A percentile compares a stretch with the other conserved stretches of the same genome.
These are phyloP conservation scores for Dioscorea zingiberensis DNA, from an alignment of 106 monocot genomes.

Conservation along the genomic window DNA sequence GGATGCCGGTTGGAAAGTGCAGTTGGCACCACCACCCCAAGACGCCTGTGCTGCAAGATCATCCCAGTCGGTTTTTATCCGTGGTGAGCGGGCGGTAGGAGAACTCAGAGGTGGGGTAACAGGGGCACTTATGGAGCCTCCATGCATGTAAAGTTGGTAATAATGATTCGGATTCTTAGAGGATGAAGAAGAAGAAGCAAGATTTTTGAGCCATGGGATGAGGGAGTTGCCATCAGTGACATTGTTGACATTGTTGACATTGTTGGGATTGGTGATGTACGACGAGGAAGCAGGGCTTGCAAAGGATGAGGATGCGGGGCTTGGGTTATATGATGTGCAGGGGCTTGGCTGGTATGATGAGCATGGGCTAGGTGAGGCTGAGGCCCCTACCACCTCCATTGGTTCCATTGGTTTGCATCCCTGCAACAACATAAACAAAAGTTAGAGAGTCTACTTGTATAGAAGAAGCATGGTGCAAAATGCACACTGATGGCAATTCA, in stretches of 20 bases:
- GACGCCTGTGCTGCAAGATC: slow-evolving; percentile 30
- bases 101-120: slow-evolving; percentile 70
- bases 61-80: slow-evolving; percentile 55
- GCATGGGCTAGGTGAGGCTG: slow-evolving; percentile 61
- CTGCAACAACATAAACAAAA: slow-evolving; percentile 23
- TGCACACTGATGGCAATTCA: too few species aligned
- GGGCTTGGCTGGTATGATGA: slow-evolving; percentile 84
- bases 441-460: too few species aligned
- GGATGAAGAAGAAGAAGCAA: slow-evolving; percentile 48
- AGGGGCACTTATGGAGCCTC: slow-evolving; percentile 67
- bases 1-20: slow-evolving; percentile 13
- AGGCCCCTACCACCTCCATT: slow-evolving; percentile 44
- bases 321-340: slow-evolving; percentile 57
- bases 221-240: slow-evolving; percentile 42
- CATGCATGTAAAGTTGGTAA: slow-evolving; percentile 46
- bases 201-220: slow-evolving; percentile 85
- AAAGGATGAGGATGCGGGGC: slow-evolving; percentile 53
- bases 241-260: background rate
- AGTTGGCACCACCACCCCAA: slow-evolving; percentile 16
- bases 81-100: slow-evolving; percentile 42
- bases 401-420: slow-evolving; percentile 59
- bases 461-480: too few species aligned
- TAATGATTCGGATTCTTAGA: slow-evolving; percentile 30
- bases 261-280: slow-evolving; percentile 30
- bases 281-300: slow-evolving; percentile 68